phyloP scores from a whole-genome alignment of 495 filamentous ascomycete genomes.

The Cercophora newfieldiana region DNA sequence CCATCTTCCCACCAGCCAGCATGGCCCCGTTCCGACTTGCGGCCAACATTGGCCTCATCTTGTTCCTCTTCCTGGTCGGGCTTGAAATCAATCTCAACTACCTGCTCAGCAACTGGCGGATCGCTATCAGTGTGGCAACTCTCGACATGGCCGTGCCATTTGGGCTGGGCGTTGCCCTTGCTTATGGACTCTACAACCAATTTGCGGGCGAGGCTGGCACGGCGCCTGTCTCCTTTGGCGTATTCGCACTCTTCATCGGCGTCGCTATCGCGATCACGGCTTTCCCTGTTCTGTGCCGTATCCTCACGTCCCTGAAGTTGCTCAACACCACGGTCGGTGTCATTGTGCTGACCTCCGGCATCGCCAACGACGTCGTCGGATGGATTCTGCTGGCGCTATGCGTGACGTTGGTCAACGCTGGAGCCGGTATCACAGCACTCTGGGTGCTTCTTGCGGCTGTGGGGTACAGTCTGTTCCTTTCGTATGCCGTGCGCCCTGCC shows the following conservation, averaged over 20 bases:
- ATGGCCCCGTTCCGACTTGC: constrained; percentile 71
- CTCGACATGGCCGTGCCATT: constrained; percentile 81
- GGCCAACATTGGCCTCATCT: constrained; percentile 81
- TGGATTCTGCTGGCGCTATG: constrained; percentile 93
- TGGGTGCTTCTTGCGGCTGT: constrained; percentile 74
- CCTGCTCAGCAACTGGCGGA: constrained; percentile 77
- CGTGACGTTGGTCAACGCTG: constrained; percentile 86
- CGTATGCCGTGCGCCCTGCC: constrained; percentile 68
- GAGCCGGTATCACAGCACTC: constrained; percentile 76
- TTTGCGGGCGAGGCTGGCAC: constrained; percentile 68
- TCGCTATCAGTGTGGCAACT: constrained; percentile 74
- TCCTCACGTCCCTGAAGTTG: constrained; percentile 85
- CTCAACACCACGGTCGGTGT: constrained; percentile 80
- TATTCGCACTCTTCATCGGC: constrained; percentile 87
- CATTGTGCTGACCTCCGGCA: constrained; percentile 85
- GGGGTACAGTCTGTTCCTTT: constrained; percentile 74
- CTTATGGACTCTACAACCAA: constrained; percentile 78
- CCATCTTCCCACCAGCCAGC: constrained; percentile 73
- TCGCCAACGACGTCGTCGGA: constrained; percentile 85
- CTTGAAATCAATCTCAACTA: constrained; percentile 86
- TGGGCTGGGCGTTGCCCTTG: constrained; percentile 66
- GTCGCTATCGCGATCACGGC: constrained; percentile 93
- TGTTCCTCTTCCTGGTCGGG: constrained; percentile 89
- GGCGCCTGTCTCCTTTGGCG: constrained; percentile 69
- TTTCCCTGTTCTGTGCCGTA: constrained; percentile 93